A percentile compares a stretch with the other conserved stretches of the same genome.
Conservation (phyloP, 2,329 filamentous ascomycete species). For the Daldinia sp. region DNA sequence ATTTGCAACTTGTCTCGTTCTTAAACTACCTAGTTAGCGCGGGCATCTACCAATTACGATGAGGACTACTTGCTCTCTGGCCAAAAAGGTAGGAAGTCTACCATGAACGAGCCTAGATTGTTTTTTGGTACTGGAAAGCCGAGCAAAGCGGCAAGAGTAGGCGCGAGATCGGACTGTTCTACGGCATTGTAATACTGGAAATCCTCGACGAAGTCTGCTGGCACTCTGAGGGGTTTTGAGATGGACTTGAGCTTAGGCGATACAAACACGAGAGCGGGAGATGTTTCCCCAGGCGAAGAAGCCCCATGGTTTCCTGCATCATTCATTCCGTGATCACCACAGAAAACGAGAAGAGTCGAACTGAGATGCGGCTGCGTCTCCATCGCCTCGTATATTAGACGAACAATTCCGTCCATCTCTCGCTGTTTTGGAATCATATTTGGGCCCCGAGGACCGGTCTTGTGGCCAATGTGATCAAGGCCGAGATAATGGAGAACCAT, state of each 20-base stretch:
- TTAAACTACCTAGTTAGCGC: constrained; percentile 17
- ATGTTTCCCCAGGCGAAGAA: constrained; percentile 93
- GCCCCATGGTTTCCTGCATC: constrained; percentile 97
- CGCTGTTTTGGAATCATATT: constrained; percentile 93
- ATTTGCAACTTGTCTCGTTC: constrained; percentile 67
- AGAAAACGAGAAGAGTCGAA: constrained; percentile 85
- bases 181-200: constrained; percentile 87
- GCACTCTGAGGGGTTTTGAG: constrained; percentile 59
- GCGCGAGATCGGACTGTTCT: constrained; percentile 95
- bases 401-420: constrained; percentile 91
- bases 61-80: constrained; percentile 62
- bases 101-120: constrained; percentile 87
- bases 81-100: constrained; percentile 84
- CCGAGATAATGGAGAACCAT: constrained; percentile 97
- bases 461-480: constrained; percentile 97
- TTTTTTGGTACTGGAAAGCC: constrained; percentile 91
- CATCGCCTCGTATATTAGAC: constrained; percentile 80
- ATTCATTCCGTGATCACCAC: constrained; percentile 99
- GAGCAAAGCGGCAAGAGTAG: constrained; percentile 86
- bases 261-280: constrained; percentile 89
- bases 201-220: constrained; percentile 71
- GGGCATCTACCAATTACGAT: constrained; percentile 32
- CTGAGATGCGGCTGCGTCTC: constrained; percentile 75
- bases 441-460: constrained; percentile 86
- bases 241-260: constrained; percentile 81